phyloP scores from a whole-genome alignment of 176 grass and related monocot species.

The Oryza punctata region DNA sequence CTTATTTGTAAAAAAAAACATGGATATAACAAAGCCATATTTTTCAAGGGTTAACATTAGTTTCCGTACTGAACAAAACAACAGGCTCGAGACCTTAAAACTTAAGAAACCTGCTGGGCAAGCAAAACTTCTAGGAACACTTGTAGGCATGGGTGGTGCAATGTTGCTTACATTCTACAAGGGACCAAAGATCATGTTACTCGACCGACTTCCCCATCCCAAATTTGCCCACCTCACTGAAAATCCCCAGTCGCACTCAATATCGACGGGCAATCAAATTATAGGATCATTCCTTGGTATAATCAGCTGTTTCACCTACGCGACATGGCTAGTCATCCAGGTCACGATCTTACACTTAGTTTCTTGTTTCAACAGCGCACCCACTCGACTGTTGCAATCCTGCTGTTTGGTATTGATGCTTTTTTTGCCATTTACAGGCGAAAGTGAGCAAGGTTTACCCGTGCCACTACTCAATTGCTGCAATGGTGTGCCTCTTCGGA shows the following conservation, averaged over 20 bases:
- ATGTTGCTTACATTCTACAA: slow-evolving; percentile 71
- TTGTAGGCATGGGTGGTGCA: slow-evolving; percentile 48
- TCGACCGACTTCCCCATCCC: background rate
- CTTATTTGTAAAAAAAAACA: background rate
- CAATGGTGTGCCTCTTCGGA: slow-evolving; percentile 48
- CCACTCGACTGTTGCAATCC: background rate
- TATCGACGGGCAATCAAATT: slow-evolving; percentile 13
- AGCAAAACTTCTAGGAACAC: slow-evolving; percentile 53
- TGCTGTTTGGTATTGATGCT: background rate
- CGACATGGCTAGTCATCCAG: slow-evolving; percentile 56
- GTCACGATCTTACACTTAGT: background rate
- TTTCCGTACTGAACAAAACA: background rate
- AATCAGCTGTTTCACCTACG: slow-evolving; percentile 43
- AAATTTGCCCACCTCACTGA: slow-evolving; percentile 5
- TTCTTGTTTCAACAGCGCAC: background rate
- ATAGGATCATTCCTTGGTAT: slow-evolving; percentile 47
- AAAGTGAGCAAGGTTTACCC: slow-evolving; percentile 37
- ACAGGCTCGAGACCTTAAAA: slow-evolving; percentile 47
- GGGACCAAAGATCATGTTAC: slow-evolving; percentile 32
- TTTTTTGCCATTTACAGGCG: background rate
- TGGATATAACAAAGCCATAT: background rate
- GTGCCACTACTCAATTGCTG: slow-evolving; percentile 46
- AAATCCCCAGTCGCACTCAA: background rate
- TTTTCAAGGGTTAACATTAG: background rate
- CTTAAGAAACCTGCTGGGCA: slow-evolving; percentile 33